A percentile compares a stretch with the other conserved stretches of the same genome.
Evolutionary conservation across 2,329 filamentous ascomycete species (phyloP).

Genomic region (Aspergillus oerlinghausenensis): DNA sequence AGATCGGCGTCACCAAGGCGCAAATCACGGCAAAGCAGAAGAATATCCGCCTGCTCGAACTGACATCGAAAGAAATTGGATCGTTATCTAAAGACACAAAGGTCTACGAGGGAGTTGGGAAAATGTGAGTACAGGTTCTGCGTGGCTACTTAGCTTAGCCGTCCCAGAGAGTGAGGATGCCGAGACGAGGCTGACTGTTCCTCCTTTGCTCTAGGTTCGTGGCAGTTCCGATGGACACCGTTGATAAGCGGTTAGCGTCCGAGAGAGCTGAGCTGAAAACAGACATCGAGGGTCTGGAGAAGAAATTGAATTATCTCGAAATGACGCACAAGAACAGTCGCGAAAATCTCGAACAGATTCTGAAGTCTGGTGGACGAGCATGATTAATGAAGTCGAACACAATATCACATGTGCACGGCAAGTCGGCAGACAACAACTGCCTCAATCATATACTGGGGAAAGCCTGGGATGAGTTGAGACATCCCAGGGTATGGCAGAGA

Average conservation of each 20-base stretch:
- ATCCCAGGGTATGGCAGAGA: not conserved
- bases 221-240: slow-evolving; percentile 63
- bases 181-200: slow-evolving; percentile 2
- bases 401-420: not conserved
- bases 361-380: slow-evolving; percentile 52
- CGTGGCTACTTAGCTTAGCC: no score
- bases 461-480: not conserved
- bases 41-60: slow-evolving; percentile 80
- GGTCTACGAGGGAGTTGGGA: slow-evolving; percentile 92
- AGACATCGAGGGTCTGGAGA: slow-evolving; percentile 76
- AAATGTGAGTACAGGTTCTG: slow-evolving; percentile 65
- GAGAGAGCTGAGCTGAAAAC: slow-evolving; percentile 71
- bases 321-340: slow-evolving; percentile 93
- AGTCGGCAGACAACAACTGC: not conserved
- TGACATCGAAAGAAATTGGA: slow-evolving; percentile 81
- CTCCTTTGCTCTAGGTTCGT: slow-evolving; percentile 66
- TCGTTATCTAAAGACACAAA: slow-evolving; percentile 69
- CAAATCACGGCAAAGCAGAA: slow-evolving; percentile 83
- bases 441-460: not conserved
- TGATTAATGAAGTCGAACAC: slow-evolving; percentile 10
- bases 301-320: slow-evolving; percentile 89
- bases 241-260: slow-evolving; percentile 69
- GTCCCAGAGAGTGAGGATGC: not conserved
- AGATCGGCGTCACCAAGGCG: slow-evolving; percentile 78
- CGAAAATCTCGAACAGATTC: slow-evolving; percentile 83